Evolutionary conservation across 2,329 filamentous ascomycete genomes (phyloP), one percentile per base, ranked within the genome.

Genomic region (Sporothrix mexicana): DNA sequence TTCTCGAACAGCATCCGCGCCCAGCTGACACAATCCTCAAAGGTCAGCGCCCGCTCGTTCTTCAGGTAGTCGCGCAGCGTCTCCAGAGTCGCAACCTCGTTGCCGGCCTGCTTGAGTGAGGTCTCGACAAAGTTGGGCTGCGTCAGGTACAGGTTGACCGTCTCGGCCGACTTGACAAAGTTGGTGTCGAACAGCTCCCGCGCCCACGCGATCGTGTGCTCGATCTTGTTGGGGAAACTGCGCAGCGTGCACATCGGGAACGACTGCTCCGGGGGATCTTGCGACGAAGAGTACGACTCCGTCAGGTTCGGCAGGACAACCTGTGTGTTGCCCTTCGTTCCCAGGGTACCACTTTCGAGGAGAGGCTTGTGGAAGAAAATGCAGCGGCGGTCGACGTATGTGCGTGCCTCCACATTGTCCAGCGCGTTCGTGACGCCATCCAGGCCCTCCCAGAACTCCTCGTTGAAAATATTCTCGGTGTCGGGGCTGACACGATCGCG

Each of bases 201-300:
- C 53, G 95, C 92, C 96, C 96, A 99, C 2, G 96, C 96, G 81
- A 99, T 99, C 0, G 96, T 98, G 82, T 99, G 96, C 84, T 99
- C 95, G 78, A 99, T 99, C 79, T 92, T 92, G 86, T 99, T 99
- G 73, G 96, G 96, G 86, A 99, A 99, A 82, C 95, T 98, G 79
- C 93, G 90, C 75, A 99, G 88, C 5, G 96, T 98, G 82, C 96
- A 99, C 95, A 98, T 98, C 0, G 96, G 96, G 87, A 99, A 98
- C 0, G 96, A 97, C 84, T 98, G 94, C 86, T 99, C 97, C 0
- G 96, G 96, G 0, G 96, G 96, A 81, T 99, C 97, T 81, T 98
- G 95, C 23, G 96, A 98, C 3, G 85, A 87, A 0, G 96, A 98
- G 85, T 99, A 99, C 0, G 96, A 98, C 82, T 99, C 97, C 0